Base-by-base conservation (phyloP, 371 early-diverging fungal genomes). In the Mortierella sp. region DNA sequence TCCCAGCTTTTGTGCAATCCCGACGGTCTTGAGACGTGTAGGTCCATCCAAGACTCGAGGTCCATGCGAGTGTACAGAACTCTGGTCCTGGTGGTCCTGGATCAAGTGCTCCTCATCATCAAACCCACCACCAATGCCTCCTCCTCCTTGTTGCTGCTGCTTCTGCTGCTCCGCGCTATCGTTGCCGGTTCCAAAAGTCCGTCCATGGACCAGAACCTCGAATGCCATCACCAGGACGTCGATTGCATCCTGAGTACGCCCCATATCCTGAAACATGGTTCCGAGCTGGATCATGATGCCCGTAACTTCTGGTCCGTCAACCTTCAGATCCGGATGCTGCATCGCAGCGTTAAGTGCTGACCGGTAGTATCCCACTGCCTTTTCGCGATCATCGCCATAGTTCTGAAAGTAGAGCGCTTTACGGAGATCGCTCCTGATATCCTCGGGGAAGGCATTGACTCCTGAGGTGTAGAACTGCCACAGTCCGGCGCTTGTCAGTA, bases 241-340 rank as follows among this genome's bases (percentile, higher is more conserved):
- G 41, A 89, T 83, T 2, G 93, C 93, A 44, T 92, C 91, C 40
- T 86, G 86, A 5, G 79, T 68, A n/a, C 86, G 81, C 0, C 88
- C 90, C 79, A 90, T 58, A 3, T 80, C 79, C 66, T 91, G 90
- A 26, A 90, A 86, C 52, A 90, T 50, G 1, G 87, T 78, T 1
- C 91, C 93, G 9, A 90, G 67, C 55, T 91, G 93, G 66, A 92
- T 91, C 88, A 92, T 87, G 48, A 92, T 91, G 10, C 93, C 92
- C 0, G 90, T 91, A 34, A 92, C 85, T 14, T 90, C 90, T 0
- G 90, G 88, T 0, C 89, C 89, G 29, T 90, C 78, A 7, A 84
- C 83, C 31, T 87, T 88, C 55, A 92, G 61, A 70, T 89, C 89
- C 7, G 86, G 82, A 26, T 89, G 70, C 19, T 80, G 82, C 37